A percentile compares a stretch with the other conserved stretches of the same genome.
Evolutionary conservation across 1,284 basidiomycete genomes (phyloP).

Genomic region (Irpex sp.): DNA sequence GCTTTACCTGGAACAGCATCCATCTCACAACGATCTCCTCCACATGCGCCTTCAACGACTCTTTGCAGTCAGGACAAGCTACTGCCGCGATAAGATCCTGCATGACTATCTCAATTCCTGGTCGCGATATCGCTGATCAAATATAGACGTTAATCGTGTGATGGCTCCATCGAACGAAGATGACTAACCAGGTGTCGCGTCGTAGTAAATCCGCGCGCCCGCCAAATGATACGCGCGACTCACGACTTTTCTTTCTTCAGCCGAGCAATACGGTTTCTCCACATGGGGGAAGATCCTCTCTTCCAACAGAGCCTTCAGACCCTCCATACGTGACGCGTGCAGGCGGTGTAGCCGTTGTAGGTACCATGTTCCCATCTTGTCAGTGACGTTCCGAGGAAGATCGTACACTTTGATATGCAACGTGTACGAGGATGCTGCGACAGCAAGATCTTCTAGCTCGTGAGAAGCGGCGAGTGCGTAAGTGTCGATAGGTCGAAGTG

Average conservation of each 20-base stretch:
- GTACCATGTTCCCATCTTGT: conserved; percentile 31
- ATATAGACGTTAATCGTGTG: background rate
- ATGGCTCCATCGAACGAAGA: background rate
- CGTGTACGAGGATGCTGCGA: conserved; percentile 32
- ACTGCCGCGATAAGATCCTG: background rate
- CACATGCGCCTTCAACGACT: background rate
- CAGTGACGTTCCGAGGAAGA: conserved; percentile 31
- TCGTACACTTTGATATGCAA: conserved; percentile 28
- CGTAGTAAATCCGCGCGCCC: background rate
- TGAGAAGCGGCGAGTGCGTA: conserved; percentile 32
- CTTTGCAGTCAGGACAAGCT: background rate
- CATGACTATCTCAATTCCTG: background rate
- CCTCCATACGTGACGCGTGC: conserved; percentile 34
- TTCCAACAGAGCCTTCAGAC: conserved; percentile 31
- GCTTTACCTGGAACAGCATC: background rate
- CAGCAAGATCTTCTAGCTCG: conserved; percentile 33
- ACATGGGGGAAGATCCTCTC: background rate
- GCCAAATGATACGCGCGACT: background rate
- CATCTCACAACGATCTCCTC: background rate
- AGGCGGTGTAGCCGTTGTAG: conserved; percentile 37
- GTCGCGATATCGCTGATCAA: background rate
- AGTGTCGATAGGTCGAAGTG: conserved; percentile 30
- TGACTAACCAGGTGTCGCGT: background rate
- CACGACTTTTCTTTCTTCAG: background rate
- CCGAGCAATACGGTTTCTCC: background rate